Evolutionary conservation across 352 stramenopile species (phyloP).

Genomic region (Phytophthora quininea): DNA sequence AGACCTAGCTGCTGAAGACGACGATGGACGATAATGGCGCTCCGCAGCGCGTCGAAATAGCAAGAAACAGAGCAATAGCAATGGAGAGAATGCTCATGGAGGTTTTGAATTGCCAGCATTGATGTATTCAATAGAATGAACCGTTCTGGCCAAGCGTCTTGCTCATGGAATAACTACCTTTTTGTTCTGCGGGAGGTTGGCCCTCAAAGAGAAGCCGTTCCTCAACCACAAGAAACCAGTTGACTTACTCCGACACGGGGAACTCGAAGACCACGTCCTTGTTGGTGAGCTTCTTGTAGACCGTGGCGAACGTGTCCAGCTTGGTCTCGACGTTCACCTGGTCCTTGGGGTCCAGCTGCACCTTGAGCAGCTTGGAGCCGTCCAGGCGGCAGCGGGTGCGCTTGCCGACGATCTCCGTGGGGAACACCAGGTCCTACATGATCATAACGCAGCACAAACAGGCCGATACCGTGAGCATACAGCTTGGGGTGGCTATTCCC

Average conservation of each 20-base stretch:
- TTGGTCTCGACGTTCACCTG: slow-evolving; percentile 99
- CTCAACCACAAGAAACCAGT: slow-evolving; percentile 24
- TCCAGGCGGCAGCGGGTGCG: slow-evolving; percentile 97
- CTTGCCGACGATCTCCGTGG: slow-evolving; percentile 99
- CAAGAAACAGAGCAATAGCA: slow-evolving; percentile 6
- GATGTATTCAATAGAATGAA: slow-evolving; percentile 32
- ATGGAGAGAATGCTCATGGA: too few relatives aligned
- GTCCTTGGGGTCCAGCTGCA: slow-evolving; percentile 98
- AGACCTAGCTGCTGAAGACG: slow-evolving; percentile 59
- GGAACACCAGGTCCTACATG: slow-evolving; percentile 98
- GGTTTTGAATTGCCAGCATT: slow-evolving; percentile 9
- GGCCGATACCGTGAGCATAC: slow-evolving; percentile 71
- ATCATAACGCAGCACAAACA: slow-evolving; percentile 23
- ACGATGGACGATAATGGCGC: slow-evolving; percentile 75
- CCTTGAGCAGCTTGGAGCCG: slow-evolving; percentile 98
- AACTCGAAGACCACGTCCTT: slow-evolving; percentile 99
- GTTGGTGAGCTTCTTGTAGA: slow-evolving; percentile 99
- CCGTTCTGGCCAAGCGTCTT: slow-evolving; percentile 44
- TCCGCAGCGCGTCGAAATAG: slow-evolving; percentile 39
- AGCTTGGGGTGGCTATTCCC: slow-evolving; percentile 89
- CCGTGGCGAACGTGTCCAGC: slow-evolving; percentile 98
- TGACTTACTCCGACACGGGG: slow-evolving; percentile 87
- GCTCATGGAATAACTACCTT: slow-evolving; percentile 62
- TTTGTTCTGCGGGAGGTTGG: slow-evolving; percentile 21
- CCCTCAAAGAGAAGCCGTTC: slow-evolving; percentile 25